Base-by-base conservation (phyloP, 768 basidiomycete species). In the Lactarius sp. region DNA sequence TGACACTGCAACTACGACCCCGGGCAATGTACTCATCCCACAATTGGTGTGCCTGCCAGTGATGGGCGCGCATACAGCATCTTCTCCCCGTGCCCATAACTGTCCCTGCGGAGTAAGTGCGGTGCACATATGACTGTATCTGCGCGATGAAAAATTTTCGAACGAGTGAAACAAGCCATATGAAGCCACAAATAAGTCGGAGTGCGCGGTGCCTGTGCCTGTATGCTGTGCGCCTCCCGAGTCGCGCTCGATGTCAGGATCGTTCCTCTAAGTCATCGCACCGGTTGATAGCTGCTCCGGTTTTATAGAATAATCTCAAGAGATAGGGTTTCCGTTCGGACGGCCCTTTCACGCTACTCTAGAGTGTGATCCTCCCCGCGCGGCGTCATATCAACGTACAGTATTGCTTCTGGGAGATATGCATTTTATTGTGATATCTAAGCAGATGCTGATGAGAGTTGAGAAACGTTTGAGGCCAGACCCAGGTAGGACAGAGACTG, bases 181-280 rank as follows among this genome's bases (percentile, higher is more conserved):
- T 58, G 62, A 47, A 47, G 42, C 51, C 36, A 36, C 18, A 47
- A 41, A 47, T 53, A 59, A 53, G 56, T 22, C 16, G n/a, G 18
- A 51, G 4, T n/a, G 27, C 1, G 44, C 33, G 8, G 63, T 64
- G 58, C 63, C 58, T 64, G 63, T 64, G 62, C 62, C 57, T 59
- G 37, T n/a, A 39, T 55, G 58, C 58, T 55, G 63, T 58, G 56
- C 62, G 37, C n/a, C 39, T 7, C 22, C 50, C 9, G 42, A 18
- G n/a, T 6, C 2, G 46, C 9, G 10, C n/a, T 20, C n/a, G 20
- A 41, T 1, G 41, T 14, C 14, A 14, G 9, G 3, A 12, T 12
- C 41, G 5, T 13, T 41, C 41, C 10, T 41, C 4, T 41, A 5
- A 41, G 12, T 41, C 41, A 41, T 41, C 14, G 41, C 10, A 41